These are phyloP conservation scores for Russula compacta DNA, from an alignment of 768 basidiomycete genomes.

Conservation along the genomic window DNA sequence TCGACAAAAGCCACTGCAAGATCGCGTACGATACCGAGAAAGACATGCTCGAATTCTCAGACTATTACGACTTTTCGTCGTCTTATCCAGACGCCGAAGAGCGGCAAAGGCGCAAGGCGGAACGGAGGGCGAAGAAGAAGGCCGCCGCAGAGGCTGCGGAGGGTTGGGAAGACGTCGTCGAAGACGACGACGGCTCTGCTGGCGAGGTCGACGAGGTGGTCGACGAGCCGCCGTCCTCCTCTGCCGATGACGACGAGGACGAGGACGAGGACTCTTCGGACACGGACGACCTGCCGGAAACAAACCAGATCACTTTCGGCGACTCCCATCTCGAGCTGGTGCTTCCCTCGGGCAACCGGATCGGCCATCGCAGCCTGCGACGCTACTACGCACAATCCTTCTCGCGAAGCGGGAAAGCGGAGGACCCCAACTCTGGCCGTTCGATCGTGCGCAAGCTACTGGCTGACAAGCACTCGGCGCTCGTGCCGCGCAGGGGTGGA, in stretches of 20 bases:
- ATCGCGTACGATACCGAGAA: conserved; percentile 77
- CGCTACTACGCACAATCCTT: conserved; percentile 84
- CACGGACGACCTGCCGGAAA: conserved; percentile 36
- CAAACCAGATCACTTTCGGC: conserved; percentile 57
- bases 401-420: conserved; percentile 35
- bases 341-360: conserved; percentile 83
- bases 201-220: conserved; percentile 28
- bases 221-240: conserved; percentile 22
- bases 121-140: conserved; percentile 8
- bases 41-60: conserved; percentile 81
- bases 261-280: conserved; percentile 27
- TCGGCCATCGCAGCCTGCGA: conserved; percentile 84
- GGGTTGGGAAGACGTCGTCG: conserved; percentile 29
- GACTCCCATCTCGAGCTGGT: conserved; percentile 82
- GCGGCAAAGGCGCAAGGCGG: conserved; percentile 18
- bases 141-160: conserved; percentile 23
- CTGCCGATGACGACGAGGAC: conserved; percentile 17
- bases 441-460: conserved; percentile 70
- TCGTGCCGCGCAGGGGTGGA: conserved; percentile 79
- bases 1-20: conserved; percentile 94
- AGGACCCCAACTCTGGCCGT: conserved; percentile 64
- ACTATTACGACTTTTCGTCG: conserved; percentile 84
- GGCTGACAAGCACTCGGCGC: conserved; percentile 72
- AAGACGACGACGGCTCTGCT: conserved; percentile 25
- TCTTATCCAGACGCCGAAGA: conserved; percentile 60